phyloP scores from a whole-genome alignment of 192 early-diverging fungal genomes.

The Lobosporangium transversale region DNA sequence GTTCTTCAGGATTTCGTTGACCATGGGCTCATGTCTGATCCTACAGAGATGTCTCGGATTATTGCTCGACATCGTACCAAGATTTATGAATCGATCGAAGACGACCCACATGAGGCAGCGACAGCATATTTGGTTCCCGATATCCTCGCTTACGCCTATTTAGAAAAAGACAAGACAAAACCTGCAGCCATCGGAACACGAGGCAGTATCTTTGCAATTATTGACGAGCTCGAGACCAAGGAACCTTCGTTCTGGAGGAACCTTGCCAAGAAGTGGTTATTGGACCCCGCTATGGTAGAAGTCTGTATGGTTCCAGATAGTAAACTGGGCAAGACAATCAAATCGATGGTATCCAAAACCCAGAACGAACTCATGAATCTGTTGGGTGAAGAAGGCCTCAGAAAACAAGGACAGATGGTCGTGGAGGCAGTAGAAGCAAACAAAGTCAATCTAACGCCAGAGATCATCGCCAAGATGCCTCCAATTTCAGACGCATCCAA shows the following conservation, averaged over 20 bases:
- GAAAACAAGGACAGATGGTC: slow-evolving; percentile 47
- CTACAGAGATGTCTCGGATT: slow-evolving; percentile 55
- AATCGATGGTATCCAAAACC: slow-evolving; percentile 53
- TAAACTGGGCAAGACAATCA: slow-evolving; percentile 57
- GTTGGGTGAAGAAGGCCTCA: slow-evolving; percentile 63
- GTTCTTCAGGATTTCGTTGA: slow-evolving; percentile 64
- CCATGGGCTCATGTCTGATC: slow-evolving; percentile 41
- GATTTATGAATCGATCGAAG: slow-evolving; percentile 61
- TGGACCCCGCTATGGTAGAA: slow-evolving; percentile 65
- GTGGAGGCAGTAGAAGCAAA: slow-evolving; percentile 41
- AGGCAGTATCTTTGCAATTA: slow-evolving; percentile 61
- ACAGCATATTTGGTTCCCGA: slow-evolving; percentile 63
- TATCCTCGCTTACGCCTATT: slow-evolving; percentile 65
- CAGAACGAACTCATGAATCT: slow-evolving; percentile 42
- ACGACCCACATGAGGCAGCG: slow-evolving; percentile 68
- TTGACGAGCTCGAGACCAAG: slow-evolving; percentile 63
- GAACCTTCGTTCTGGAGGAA: slow-evolving; percentile 65
- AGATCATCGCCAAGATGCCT: slow-evolving; percentile 68
- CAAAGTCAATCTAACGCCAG: slow-evolving; percentile 48
- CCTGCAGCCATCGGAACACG: slow-evolving; percentile 65
- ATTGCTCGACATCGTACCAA: slow-evolving; percentile 56
- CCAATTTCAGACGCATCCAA: slow-evolving; percentile 71
- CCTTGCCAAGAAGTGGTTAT: slow-evolving; percentile 63
- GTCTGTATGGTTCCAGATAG: slow-evolving; percentile 66
- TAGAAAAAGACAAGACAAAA: slow-evolving; percentile 53